Base-by-base conservation (phyloP, 2,329 filamentous ascomycete species). In the Venturia pyrina region DNA sequence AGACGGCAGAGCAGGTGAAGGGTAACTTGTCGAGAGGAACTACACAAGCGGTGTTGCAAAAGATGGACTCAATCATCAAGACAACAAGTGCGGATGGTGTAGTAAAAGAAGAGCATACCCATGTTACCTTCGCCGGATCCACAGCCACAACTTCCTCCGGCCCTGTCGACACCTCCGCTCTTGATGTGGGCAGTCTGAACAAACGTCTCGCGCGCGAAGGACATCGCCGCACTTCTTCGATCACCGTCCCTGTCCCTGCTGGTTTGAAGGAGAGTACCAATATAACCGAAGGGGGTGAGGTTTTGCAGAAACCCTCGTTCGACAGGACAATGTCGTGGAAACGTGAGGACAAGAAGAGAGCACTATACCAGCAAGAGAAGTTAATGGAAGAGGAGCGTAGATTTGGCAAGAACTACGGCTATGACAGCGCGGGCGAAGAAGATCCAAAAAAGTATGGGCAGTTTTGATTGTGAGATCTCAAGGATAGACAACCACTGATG, bases 1-100 rank as follows among this genome's bases (percentile, higher is more conserved):
- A 46, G 21, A 62, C 56, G 34, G 46, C 56, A 64, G 37, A 46
- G 28, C 44, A 56, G 5, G 53, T 66, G 19, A 50, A 37, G 57
- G 56, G 56, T 15, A 66, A n/a, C 17, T 56, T 66, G 13, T 62
- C 56, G 3, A 59, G 64, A 21, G 64, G 64, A 11, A 66, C 64
- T 32, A 66, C 64, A 21, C 56, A 61, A 28, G 64, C 57, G 28
- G 64, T 66, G 10, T 24, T 66, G 17, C 3, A 53, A 34, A 61
- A 53, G 32, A 66, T 66, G 62, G 62, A 64, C 5, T 59, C 53
- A 37, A 5, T 59, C 10, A 37, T 5, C 28, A 59, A 59, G 32
- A 37, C 53, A 34, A 19, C 28, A 32, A 59, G 19, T 59, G 53
- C 28, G 21, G 53, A 10, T 4, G 53, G 53, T n/a, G 53, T 5